Conservation (phyloP, 116 monocot genomes). For the Dioscorea cayenensis region DNA sequence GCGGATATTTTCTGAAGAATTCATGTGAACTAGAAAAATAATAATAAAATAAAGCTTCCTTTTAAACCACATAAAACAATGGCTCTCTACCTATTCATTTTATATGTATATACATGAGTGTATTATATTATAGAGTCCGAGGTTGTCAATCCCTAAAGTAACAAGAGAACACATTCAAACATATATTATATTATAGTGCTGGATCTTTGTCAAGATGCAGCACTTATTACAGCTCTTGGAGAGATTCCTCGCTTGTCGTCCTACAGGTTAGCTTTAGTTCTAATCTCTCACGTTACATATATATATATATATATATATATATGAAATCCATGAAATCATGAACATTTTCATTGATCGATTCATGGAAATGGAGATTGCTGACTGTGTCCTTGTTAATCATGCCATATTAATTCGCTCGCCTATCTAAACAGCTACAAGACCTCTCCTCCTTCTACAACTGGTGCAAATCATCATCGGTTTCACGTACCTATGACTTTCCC, state of each 20-base stretch:
- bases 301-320: no score
- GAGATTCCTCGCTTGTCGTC: constrained; percentile 70
- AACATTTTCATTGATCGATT: constrained; percentile 56
- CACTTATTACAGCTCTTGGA: constrained; percentile 58
- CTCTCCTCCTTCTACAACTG: constrained; percentile 58
- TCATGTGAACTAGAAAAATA: no score
- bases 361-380: constrained; percentile 46
- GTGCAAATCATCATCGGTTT: constrained; percentile 42
- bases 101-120: no score
- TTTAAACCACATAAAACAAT: no score
- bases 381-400: constrained; percentile 42
- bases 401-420: constrained; percentile 44
- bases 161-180: no score
- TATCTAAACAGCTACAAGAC: constrained; percentile 72
- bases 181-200: no score
- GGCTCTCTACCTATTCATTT: no score
- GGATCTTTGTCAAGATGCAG: constrained; percentile 36
- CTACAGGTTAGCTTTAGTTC: constrained; percentile 47
- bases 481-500: constrained; percentile 60
- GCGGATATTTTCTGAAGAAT: no score
- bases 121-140: no score
- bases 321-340: constrained; percentile 47
- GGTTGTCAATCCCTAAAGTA: no score
- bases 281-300: no score
- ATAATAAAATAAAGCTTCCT: no score